Conservation (phyloP, 768 basidiomycete species). For the Collybia nuda region DNA sequence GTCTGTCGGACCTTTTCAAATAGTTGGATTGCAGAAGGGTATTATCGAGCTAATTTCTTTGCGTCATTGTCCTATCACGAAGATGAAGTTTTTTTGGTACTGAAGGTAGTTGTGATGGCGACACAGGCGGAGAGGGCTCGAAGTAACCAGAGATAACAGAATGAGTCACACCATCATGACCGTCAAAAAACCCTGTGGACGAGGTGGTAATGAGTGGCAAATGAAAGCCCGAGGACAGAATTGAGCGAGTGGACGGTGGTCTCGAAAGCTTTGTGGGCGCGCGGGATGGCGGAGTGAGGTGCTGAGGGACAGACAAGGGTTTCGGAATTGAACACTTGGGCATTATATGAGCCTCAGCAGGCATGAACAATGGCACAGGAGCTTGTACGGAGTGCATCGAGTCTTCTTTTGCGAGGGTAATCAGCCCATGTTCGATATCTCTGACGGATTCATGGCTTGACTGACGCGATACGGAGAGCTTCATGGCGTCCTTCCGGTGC, state of each 20-base stretch:
- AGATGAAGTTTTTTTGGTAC: conserved; percentile 3
- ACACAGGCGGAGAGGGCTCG: conserved; percentile 4
- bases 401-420: conserved; percentile 13
- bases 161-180: conserved; percentile 2
- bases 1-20: too few species aligned
- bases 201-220: background rate
- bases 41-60: too few species aligned
- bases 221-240: background rate
- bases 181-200: background rate
- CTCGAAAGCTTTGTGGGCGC: conserved; percentile 5
- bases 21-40: too few species aligned
- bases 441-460: conserved; percentile 15
- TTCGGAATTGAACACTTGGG: conserved; percentile 7
- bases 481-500: conserved; percentile 15
- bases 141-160: conserved; percentile 6
- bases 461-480: conserved; percentile 13
- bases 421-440: conserved; percentile 17
- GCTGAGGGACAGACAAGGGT: conserved; percentile 10
- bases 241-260: conserved; percentile 1
- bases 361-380: conserved; percentile 20
- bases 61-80: background rate
- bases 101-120: background rate
- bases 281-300: background rate
- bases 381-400: conserved; percentile 9
- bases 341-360: conserved; percentile 2